These are phyloP conservation scores for Aspergillus homomorphus DNA, from an alignment of 495 filamentous ascomycete species.

Conservation along the genomic window DNA sequence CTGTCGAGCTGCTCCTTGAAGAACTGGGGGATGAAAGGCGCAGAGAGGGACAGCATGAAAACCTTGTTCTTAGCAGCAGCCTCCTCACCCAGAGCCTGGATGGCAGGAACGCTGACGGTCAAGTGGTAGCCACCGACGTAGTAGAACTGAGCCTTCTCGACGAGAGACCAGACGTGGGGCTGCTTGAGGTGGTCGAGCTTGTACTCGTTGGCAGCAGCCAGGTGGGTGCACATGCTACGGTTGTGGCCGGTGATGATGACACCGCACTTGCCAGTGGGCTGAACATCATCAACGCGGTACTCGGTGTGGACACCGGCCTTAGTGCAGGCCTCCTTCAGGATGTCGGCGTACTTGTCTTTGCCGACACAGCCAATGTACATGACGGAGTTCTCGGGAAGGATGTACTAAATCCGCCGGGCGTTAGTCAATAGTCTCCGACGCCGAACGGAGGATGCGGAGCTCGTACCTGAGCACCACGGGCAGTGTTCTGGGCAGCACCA, in stretches of 20 bases:
- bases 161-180: conserved; percentile 84
- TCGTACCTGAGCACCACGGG: conserved; percentile 78
- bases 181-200: conserved; percentile 90
- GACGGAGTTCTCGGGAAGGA: conserved; percentile 80
- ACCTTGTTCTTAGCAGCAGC: conserved; percentile 83
- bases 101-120: conserved; percentile 85
- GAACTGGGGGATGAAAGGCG: conserved; percentile 94
- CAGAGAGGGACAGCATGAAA: conserved; percentile 85
- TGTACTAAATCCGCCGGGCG: conserved; percentile 56
- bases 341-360: conserved; percentile 84
- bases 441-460: neutral
- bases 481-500: conserved; percentile 97
- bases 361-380: conserved; percentile 93
- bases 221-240: conserved; percentile 89
- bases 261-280: conserved; percentile 88
- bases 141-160: conserved; percentile 81
- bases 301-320: conserved; percentile 84
- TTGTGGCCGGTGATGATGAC: conserved; percentile 95
- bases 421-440: conserved; percentile 9
- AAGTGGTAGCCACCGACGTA: conserved; percentile 92
- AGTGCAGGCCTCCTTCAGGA: conserved; percentile 73
- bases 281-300: conserved; percentile 80
- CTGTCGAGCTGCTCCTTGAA: conserved; percentile 94
- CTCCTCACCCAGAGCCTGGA: conserved; percentile 83
- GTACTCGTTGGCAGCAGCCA: conserved; percentile 95